phyloP scores from a whole-genome alignment of 768 basidiomycete genomes.

The Dioszegia crocea region DNA sequence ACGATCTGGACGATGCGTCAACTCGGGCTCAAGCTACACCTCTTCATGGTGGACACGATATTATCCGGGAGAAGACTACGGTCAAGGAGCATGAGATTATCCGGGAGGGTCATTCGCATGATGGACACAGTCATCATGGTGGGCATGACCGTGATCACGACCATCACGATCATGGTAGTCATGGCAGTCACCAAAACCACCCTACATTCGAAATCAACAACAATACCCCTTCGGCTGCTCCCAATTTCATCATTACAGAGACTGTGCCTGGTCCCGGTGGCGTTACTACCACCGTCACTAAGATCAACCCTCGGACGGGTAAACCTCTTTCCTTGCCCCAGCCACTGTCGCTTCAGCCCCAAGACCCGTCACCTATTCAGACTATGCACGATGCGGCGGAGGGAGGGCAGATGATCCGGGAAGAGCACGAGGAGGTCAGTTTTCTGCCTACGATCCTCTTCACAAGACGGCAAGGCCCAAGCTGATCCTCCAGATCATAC shows the following conservation, averaged over 20 bases:
- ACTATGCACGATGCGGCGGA: slow-evolving; percentile 15
- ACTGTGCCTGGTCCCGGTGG: slow-evolving; percentile 9
- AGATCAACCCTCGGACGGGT: slow-evolving; percentile 40
- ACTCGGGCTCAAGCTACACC: slow-evolving; percentile 11
- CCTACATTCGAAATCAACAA: background rate
- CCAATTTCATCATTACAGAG: slow-evolving; percentile 3
- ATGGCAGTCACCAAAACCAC: slow-evolving; percentile 19
- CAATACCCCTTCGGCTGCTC: background rate
- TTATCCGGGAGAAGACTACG: slow-evolving; percentile 34
- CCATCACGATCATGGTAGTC: slow-evolving; percentile 18
- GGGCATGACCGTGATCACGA: slow-evolving; percentile 19
- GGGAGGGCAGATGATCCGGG: slow-evolving; percentile 27
- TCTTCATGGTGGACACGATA: slow-evolving; percentile 24
- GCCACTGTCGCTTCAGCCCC: slow-evolving; percentile 30
- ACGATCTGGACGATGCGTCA: slow-evolving; percentile 5
- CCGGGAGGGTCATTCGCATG: slow-evolving; percentile 27
- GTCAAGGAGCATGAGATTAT: slow-evolving; percentile 38
- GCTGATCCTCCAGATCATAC: slow-evolving; percentile 29
- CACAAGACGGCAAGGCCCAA: background rate
- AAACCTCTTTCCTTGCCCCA: slow-evolving; percentile 30
- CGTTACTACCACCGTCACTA: slow-evolving; percentile 11
- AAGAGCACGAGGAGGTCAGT: slow-evolving; percentile 43
- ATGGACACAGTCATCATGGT: slow-evolving; percentile 21
- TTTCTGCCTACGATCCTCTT: background rate
- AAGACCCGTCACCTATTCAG: slow-evolving; percentile 26